phyloP scores from a whole-genome alignment of 2,329 filamentous ascomycete species.

The Decorospora gaudefroyi region DNA sequence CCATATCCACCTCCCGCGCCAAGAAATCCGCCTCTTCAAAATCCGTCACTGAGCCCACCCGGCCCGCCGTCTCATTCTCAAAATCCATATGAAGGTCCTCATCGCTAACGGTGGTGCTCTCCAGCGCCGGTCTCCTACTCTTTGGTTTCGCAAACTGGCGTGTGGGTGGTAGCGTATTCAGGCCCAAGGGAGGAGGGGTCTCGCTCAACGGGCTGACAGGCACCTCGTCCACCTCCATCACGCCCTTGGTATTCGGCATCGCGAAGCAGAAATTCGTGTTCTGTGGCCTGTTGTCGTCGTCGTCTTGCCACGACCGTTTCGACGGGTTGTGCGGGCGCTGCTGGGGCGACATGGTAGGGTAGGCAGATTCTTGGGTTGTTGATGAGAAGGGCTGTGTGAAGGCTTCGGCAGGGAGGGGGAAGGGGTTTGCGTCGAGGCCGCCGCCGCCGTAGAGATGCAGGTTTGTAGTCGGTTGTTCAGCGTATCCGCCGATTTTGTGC shows the following conservation, averaged over 20 bases:
- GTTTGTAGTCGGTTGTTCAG: conserved; percentile 59
- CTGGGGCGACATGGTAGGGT: conserved; percentile 33
- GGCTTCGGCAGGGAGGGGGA: conserved; percentile 41
- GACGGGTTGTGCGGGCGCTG: conserved; percentile 39
- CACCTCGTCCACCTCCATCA: conserved; percentile 37
- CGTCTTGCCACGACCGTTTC: conserved; percentile 53
- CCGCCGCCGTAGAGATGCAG: conserved; percentile 44
- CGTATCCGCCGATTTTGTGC: conserved; percentile 72
- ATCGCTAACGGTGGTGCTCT: conserved; percentile 28
- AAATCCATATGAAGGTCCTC: conserved; percentile 41
- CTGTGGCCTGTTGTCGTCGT: conserved; percentile 31
- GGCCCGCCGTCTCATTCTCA: conserved; percentile 44
- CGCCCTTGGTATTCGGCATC: conserved; percentile 19
- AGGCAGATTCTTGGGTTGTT: conserved; percentile 34
- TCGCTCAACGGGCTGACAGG: conserved; percentile 44
- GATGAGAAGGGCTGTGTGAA: conserved; percentile 44
- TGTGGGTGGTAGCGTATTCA: conserved; percentile 28
- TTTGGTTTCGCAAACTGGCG: conserved; percentile 42
- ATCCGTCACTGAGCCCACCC: conserved; percentile 52
- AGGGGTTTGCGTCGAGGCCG: conserved; percentile 32
- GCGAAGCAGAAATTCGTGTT: conserved; percentile 38
- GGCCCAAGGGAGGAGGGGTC: conserved; percentile 26
- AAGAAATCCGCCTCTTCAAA: conserved; percentile 72
- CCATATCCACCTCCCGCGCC: conserved; percentile 40
- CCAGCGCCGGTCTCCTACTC: conserved; percentile 17